Base-by-base conservation (phyloP, 371 early-diverging fungal species). In the Mortierella sp. region DNA sequence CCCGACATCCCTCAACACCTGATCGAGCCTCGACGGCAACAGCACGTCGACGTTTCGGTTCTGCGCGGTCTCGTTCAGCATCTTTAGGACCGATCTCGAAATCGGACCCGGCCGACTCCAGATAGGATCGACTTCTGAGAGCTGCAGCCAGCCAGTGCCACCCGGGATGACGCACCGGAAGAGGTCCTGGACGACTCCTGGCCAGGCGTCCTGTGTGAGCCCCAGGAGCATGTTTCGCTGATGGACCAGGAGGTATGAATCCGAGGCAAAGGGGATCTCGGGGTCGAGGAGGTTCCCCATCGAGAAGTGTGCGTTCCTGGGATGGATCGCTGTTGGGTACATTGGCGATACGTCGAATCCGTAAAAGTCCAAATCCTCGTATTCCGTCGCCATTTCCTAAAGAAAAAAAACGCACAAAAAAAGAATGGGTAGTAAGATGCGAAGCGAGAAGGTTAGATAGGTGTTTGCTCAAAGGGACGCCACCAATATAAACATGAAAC, bases 271-370 rank as follows among this genome's bases (percentile, higher is more conserved):
- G 1, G 91, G 89, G 31, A 91, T 79, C 58, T 83, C 84, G 19
- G 86, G 86, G 6, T 86, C 79, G 24, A 88, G 78, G 3, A 90
- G 74, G 52, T 90, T 81, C 16, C 89, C 88, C 61, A 87, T 78
- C 0, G 77, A 72, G 65, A 91, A 91, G 45, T 88, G 85, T 0
- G 90, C 86, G 61, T 91, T 91, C 64, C 67, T 73, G 10, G 91
- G 91, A 45, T 90, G 89, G 64, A 89, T 91, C 2, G 88, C 73
- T 2, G 82, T 81, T 2, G 91, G 91, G 67, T 88, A 91, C 85
- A 88, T 85, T n/a, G 89, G 81, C 10, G 85, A 85, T 41, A 89
- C 66, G 79, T 91, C 91, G 14, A 91, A 79, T 7, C 91, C 91
- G 58, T 88, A 85, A 70, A 90, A 83, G 1, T 83, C 84, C 0